Percentiles rank a stretch among this genome's conserved stretches.
phyloP scores from a whole-genome alignment of 2,329 filamentous ascomycete species.

The Harringtonia lauricola region DNA sequence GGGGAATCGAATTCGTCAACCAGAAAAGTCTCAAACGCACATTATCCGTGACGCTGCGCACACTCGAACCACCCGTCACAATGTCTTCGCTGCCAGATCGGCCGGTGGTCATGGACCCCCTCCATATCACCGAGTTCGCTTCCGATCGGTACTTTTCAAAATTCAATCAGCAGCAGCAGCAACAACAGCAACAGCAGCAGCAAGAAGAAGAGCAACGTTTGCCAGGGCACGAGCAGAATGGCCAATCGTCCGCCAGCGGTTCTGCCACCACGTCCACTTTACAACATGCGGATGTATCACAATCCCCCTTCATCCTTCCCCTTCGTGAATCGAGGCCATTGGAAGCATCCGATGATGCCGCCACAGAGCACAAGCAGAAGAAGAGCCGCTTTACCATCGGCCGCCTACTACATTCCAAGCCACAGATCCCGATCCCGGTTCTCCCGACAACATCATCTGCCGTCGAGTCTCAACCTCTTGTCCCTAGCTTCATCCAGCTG shows the following conservation, averaged over 20 bases:
- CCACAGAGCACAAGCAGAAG: constrained; percentile 26
- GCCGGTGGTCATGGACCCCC: constrained; percentile 42
- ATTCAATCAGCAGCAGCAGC: constrained; percentile 39
- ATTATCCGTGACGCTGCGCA: too few species aligned
- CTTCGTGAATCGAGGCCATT: constrained; percentile 27
- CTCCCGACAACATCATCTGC: too few species aligned
- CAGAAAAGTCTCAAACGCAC: neutral
- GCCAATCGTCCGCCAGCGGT: neutral
- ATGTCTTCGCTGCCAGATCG: constrained; percentile 14
- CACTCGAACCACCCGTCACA: constrained; percentile 1
- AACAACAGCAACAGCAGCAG: constrained; percentile 23
- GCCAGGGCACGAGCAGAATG: constrained; percentile 19
- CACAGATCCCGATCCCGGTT: neutral
- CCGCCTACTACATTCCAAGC: constrained; percentile 9
- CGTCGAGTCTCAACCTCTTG: too few species aligned
- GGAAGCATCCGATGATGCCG: constrained; percentile 15
- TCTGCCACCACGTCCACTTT: constrained; percentile 11
- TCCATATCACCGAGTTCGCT: constrained; percentile 55
- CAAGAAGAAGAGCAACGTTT: constrained; percentile 24
- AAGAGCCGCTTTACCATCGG: constrained; percentile 18
- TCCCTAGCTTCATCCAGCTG: constrained; percentile 9
- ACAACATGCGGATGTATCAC: constrained; percentile 14
- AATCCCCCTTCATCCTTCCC: constrained; percentile 37
- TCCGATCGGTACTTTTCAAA: constrained; percentile 55
- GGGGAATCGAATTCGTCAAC: neutral